Conservation (phyloP, 1,139 yeast species). For the Sugiyamaella japonica region DNA sequence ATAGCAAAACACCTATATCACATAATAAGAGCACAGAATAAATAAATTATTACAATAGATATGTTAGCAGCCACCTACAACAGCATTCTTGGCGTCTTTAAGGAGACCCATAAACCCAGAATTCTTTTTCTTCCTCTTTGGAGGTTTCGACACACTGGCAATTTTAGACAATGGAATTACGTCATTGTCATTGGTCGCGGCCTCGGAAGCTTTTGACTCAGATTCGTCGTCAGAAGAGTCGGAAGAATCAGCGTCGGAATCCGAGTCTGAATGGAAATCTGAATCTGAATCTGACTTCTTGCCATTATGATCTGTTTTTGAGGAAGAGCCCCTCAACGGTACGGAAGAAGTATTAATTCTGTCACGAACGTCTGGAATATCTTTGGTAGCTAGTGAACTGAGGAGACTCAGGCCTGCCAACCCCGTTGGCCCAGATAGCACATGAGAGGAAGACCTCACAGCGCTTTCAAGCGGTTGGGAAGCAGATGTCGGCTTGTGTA, state of each 20-base stretch:
- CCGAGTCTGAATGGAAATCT: constrained; percentile 39
- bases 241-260: constrained; percentile 18
- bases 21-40: not conserved
- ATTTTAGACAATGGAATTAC: constrained; percentile 19
- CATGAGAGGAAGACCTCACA: constrained; percentile 1
- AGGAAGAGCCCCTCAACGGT: constrained; percentile 34
- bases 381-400: constrained; percentile 18
- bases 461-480: constrained; percentile 4
- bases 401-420: constrained; percentile 18
- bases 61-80: constrained; percentile 37
- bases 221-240: constrained; percentile 14
- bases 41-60: not conserved
- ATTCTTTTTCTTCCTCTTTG: constrained; percentile 23
- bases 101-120: constrained; percentile 22
- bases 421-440: not conserved
- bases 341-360: constrained; percentile 25
- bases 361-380: constrained; percentile 21
- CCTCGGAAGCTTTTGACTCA: constrained; percentile 15
- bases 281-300: constrained; percentile 53
- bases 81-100: constrained; percentile 22
- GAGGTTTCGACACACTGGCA: constrained; percentile 11
- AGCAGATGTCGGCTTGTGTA: not conserved
- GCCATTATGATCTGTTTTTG: constrained; percentile 49
- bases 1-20: not conserved
- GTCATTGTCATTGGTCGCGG: constrained; percentile 6